phyloP scores from a whole-genome alignment of 768 basidiomycete species.

The Hemileccinum rubropunctum region DNA sequence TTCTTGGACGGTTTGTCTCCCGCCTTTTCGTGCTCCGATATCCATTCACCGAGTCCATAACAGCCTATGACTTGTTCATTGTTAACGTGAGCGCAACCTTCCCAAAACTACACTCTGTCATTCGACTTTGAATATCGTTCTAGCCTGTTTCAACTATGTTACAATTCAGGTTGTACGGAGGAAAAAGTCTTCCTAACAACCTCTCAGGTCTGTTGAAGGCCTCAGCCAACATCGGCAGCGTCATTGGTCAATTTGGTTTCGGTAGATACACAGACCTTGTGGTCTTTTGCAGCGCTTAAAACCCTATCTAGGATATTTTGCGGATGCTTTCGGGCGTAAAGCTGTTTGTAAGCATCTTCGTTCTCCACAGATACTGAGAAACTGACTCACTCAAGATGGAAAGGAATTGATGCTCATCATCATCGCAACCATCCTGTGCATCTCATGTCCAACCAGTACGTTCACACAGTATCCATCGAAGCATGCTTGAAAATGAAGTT shows the following conservation, averaged over 20 bases:
- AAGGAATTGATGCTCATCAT: slow-evolving; percentile 83
- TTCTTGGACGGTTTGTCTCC: slow-evolving; percentile 61
- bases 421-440: slow-evolving; percentile 66
- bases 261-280: slow-evolving; percentile 33
- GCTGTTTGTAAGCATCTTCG: slow-evolving; percentile 47
- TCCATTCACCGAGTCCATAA: slow-evolving; percentile 4
- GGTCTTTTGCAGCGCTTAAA: background rate
- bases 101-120: background rate
- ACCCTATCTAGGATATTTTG: slow-evolving; percentile 48
- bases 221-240: slow-evolving; percentile 67
- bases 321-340: slow-evolving; percentile 67
- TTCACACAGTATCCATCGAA: background rate
- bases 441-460: slow-evolving; percentile 62
- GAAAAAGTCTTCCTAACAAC: slow-evolving; percentile 46
- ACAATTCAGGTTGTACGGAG: slow-evolving; percentile 60
- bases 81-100: slow-evolving; percentile 49
- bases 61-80: slow-evolving; percentile 70
- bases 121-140: background rate
- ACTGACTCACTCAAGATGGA: slow-evolving; percentile 46
- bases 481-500: background rate
- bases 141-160: slow-evolving; percentile 69
- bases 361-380: background rate
- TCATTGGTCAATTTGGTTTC: slow-evolving; percentile 66
- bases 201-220: slow-evolving; percentile 66
- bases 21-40: background rate